These are phyloP conservation scores for Scheffersomyces segobiensis DNA, from an alignment of 1,139 yeast species.

Conservation along the genomic window DNA sequence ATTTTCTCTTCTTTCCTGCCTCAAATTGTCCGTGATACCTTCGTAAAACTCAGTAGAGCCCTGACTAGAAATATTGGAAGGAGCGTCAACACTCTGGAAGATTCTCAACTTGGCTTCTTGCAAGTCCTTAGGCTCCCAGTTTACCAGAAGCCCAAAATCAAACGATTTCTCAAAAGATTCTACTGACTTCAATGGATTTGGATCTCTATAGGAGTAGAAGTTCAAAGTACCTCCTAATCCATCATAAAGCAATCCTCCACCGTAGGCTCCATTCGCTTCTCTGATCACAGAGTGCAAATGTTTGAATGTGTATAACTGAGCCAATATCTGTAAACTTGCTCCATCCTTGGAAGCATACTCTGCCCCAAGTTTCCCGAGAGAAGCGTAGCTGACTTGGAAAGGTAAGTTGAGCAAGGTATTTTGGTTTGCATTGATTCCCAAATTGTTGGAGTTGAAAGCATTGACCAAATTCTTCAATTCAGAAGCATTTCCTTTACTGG, in stretches of 20 bases:
- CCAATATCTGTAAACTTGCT: slow-evolving; percentile 78
- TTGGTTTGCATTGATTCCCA: slow-evolving; percentile 10
- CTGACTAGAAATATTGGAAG: slow-evolving; percentile 77
- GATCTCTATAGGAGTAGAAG: slow-evolving; percentile 92
- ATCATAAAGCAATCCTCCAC: slow-evolving; percentile 88
- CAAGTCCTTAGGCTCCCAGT: slow-evolving; percentile 60
- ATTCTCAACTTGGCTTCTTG: slow-evolving; percentile 89
- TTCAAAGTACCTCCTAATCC: slow-evolving; percentile 76
- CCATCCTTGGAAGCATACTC: slow-evolving; percentile 72
- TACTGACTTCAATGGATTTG: slow-evolving; percentile 74
- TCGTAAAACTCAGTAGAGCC: slow-evolving; percentile 67
- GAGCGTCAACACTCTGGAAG: slow-evolving; percentile 92
- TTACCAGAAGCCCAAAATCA: slow-evolving; percentile 51
- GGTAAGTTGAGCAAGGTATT: slow-evolving; percentile 68
- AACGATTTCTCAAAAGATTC: slow-evolving; percentile 62
- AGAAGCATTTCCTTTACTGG: background rate
- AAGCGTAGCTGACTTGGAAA: slow-evolving; percentile 85
- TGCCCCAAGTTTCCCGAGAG: slow-evolving; percentile 68
- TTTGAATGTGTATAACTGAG: slow-evolving; percentile 80
- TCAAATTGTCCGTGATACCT: slow-evolving; percentile 76
- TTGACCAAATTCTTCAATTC: slow-evolving; percentile 6
- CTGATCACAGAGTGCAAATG: slow-evolving; percentile 86
- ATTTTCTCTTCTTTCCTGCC: slow-evolving; percentile 75
- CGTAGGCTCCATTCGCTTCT: slow-evolving; percentile 97
- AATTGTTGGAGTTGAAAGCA: slow-evolving; percentile 9